Base-by-base conservation (phyloP, 2,329 filamentous ascomycete genomes). In the Ophiostoma novo-ulmi region DNA sequence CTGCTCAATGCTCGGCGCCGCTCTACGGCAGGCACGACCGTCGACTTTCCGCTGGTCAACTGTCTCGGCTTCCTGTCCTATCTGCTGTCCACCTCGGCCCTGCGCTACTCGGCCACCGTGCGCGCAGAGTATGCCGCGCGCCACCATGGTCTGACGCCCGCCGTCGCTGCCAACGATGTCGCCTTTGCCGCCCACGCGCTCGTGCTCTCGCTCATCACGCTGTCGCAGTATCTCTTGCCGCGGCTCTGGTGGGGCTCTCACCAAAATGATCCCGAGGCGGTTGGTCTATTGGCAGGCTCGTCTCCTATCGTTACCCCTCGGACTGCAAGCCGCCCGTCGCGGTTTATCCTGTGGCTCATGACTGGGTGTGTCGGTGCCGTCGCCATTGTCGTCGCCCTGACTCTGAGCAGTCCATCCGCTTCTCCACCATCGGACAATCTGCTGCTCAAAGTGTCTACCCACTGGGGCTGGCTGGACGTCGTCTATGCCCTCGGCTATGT, bases 81-180 rank as follows among this genome's bases (percentile, higher is more conserved):
- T 80, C 84, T 91, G 66, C 81, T 90, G 52, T 96, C 91, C 74
- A 96, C 91, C 67, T 78, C 83, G 10, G 83, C 88, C 1, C 92
- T 98, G 76, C 88, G 94, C 75, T 96, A 88, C 80, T 96, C 93
- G 22, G 85, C 91, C 1, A 80, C 87, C 17, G 90, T 98, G 70
- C 90, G 91, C 69, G 79, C 82, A 48, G 92, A 98, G 78, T 99
- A 99, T 82, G 93, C 93, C 31, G 85, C 86, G 22, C 89, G 95
- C 72, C 88, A 98, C 79, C 80, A 85, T 65, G 88, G 89, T 5
- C 88, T 92, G 8, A 87, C 90, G 63, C 93, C 94, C 3, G 95
- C 94, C 0, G 94, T 97, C 39, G 88, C 91, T 70, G 87, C 92
- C 80, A 98, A 98, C 80, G 95, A 99, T 81, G 85, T 98, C 72